Conservation (phyloP, 2,329 filamentous ascomycete genomes). For the Botrytis porri region DNA sequence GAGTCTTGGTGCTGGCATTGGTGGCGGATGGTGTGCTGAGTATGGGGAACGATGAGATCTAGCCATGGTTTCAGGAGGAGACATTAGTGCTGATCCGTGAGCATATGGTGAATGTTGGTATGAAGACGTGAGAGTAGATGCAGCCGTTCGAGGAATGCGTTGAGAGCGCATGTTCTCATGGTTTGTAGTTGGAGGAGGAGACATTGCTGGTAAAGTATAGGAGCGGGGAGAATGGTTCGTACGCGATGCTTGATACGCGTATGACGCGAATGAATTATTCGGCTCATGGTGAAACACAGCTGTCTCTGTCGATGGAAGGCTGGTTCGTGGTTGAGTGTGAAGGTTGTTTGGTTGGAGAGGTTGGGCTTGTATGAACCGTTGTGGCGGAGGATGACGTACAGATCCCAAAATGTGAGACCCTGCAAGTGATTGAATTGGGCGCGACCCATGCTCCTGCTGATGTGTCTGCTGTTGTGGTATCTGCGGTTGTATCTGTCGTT, state of each 20-base stretch:
- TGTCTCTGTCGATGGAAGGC: neutral
- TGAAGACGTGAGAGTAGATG: neutral
- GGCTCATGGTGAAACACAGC: neutral
- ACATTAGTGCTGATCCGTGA: neutral
- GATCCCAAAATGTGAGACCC: neutral
- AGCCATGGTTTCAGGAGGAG: too few relatives aligned
- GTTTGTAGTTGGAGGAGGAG: neutral
- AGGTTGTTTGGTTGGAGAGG: neutral
- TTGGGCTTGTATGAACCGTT: neutral
- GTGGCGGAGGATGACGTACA: neutral
- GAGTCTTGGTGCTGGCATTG: neutral
- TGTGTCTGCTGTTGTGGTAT: neutral
- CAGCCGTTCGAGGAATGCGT: neutral
- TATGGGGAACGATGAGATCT: neutral
- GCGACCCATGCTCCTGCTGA: neutral
- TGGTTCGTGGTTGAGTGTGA: neutral
- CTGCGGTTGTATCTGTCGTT: neutral
- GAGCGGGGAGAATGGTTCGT: neutral
- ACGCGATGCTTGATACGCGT: neutral
- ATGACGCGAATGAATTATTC: neutral
- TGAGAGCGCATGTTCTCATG: neutral
- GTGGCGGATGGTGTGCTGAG: neutral
- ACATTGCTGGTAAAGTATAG: neutral
- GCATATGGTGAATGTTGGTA: neutral
- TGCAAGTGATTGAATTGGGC: too few relatives aligned